These are phyloP conservation scores for Penicillium digitatum DNA, from an alignment of 2,329 filamentous ascomycete species.

Conservation along the genomic window DNA sequence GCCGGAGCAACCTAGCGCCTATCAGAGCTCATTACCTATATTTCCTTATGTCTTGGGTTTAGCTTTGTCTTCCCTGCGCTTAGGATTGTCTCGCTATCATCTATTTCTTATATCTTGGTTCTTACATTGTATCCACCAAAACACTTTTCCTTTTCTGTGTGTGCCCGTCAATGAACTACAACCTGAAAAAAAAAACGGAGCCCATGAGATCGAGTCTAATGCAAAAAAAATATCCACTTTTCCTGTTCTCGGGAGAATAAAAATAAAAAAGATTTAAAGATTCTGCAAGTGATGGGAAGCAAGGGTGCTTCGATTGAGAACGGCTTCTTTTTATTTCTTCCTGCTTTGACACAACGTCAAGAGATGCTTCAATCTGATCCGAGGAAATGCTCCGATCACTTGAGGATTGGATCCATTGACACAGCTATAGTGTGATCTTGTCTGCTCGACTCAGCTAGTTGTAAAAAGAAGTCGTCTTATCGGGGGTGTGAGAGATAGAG, in stretches of 20 bases:
- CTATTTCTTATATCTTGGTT: too few species aligned
- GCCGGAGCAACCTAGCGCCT: constrained; percentile 36
- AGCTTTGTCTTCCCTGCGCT: constrained; percentile 1
- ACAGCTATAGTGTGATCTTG: too few species aligned
- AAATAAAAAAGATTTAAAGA: constrained; percentile 33
- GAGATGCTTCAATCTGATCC: background rate
- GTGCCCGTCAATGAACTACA: constrained; percentile 9
- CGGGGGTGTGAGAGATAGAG: constrained; percentile 1
- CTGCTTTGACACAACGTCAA: constrained; percentile 3
- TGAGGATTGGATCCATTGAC: background rate
- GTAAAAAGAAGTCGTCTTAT: constrained; percentile 1
- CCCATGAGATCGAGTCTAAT: constrained; percentile 34
- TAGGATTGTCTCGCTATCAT: constrained; percentile 12
- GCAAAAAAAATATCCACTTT: constrained; percentile 24
- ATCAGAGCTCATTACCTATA: constrained; percentile 22
- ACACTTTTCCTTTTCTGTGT: constrained; percentile 20
- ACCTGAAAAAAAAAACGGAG: constrained; percentile 25
- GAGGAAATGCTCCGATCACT: background rate
- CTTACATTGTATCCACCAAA: constrained; percentile 13
- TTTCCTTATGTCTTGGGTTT: background rate
- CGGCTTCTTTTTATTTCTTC: constrained; percentile 5
- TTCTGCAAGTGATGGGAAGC: constrained; percentile 22
- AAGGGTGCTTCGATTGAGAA: constrained; percentile 6
- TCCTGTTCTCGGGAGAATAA: constrained; percentile 32
- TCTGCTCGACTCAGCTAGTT: background rate